Conservation (phyloP, 345 rosid genomes). For the Sonneratia alba region DNA sequence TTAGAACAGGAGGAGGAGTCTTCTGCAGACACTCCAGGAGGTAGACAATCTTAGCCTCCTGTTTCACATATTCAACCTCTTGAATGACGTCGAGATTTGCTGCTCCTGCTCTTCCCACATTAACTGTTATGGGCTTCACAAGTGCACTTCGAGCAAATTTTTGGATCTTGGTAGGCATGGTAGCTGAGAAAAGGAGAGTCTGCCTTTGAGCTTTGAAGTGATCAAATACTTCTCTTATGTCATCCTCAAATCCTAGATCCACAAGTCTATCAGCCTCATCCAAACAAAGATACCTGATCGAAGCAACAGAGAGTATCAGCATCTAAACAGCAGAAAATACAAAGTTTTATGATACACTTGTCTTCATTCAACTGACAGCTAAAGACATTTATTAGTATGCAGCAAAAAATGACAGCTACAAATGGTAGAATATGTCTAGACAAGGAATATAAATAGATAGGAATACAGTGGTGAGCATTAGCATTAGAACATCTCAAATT, state of each 20-base stretch:
- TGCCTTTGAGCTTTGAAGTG: slow-evolving; percentile 89
- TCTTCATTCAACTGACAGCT: not conserved
- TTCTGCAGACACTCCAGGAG: slow-evolving; percentile 90
- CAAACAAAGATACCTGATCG: slow-evolving; percentile 73
- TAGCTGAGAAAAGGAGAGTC: slow-evolving; percentile 83
- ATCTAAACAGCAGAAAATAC: not conserved
- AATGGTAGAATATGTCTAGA: not conserved
- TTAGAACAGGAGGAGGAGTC: slow-evolving; percentile 84
- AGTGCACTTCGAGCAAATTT: slow-evolving; percentile 83
- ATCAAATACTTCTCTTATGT: slow-evolving; percentile 89
- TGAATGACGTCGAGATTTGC: slow-evolving; percentile 96
- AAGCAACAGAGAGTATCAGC: not conserved
- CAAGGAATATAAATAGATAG: not conserved
- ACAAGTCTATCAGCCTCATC: slow-evolving; percentile 96
- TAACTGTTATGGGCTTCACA: slow-evolving; percentile 77
- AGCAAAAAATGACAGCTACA: not conserved
- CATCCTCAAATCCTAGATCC: slow-evolving; percentile 96
- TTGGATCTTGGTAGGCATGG: slow-evolving; percentile 93
- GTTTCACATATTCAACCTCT: slow-evolving; percentile 92
- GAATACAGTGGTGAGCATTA: too few species aligned
- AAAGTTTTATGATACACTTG: not conserved
- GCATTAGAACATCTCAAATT: too few species aligned
- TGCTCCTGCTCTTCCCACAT: slow-evolving; percentile 94
- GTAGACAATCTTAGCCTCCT: slow-evolving; percentile 89
- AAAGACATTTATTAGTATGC: not conserved